These are phyloP conservation scores for Claviceps pusilla DNA, from an alignment of 2,329 filamentous ascomycete species.

Conservation along the genomic window DNA sequence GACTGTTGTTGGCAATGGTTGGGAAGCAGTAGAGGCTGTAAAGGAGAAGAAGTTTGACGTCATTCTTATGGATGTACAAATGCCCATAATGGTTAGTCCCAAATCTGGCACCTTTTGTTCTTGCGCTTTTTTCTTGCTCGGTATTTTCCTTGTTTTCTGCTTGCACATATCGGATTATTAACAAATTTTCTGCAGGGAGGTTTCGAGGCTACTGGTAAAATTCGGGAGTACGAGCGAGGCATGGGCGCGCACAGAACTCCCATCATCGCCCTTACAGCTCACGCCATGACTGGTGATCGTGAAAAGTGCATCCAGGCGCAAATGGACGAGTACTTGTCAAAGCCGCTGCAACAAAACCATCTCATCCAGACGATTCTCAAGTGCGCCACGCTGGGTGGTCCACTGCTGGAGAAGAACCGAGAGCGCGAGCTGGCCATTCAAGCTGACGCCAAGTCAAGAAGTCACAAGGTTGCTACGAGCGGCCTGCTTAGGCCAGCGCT, in stretches of 20 bases:
- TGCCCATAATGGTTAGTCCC: constrained; percentile 78
- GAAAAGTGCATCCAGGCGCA: constrained; percentile 97
- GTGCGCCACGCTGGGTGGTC: constrained; percentile 80
- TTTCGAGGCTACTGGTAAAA: constrained; percentile 93
- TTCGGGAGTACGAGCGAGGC: constrained; percentile 82
- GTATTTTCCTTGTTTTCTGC: background rate
- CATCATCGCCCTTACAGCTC: constrained; percentile 90
- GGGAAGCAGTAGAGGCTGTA: constrained; percentile 84
- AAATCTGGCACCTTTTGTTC: background rate
- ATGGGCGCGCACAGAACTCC: constrained; percentile 71
- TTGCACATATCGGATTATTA: constrained; percentile 13
- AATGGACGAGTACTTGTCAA: constrained; percentile 98
- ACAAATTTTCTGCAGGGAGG: constrained; percentile 49
- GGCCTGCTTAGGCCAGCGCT: constrained; percentile 25
- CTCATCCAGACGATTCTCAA: constrained; percentile 96
- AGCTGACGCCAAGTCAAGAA: constrained; percentile 31
- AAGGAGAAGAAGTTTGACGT: constrained; percentile 89
- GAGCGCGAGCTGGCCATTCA: constrained; percentile 42
- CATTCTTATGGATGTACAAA: constrained; percentile 97
- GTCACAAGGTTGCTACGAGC: constrained; percentile 20
- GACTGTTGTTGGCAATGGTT: constrained; percentile 85
- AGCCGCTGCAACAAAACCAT: constrained; percentile 90
- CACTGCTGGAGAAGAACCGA: constrained; percentile 61
- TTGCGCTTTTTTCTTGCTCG: background rate
- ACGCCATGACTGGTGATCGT: constrained; percentile 95